These are phyloP conservation scores for Hypoxylon sp. DNA, from an alignment of 2,329 filamentous ascomycete species.

Conservation along the genomic window DNA sequence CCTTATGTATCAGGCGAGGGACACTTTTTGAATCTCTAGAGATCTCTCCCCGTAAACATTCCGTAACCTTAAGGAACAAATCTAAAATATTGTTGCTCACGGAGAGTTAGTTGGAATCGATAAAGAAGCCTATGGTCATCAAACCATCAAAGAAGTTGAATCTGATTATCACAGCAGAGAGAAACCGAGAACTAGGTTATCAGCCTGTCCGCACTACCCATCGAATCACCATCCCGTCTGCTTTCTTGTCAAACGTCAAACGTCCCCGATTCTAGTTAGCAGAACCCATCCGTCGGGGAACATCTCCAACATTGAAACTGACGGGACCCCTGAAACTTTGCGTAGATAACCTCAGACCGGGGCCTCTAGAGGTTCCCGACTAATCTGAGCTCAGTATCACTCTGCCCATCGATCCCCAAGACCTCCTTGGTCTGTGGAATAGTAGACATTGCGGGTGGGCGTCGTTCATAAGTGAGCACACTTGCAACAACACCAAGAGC, in stretches of 20 bases:
- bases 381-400: conserved; percentile 54
- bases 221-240: not conserved
- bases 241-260: not conserved
- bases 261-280: not conserved
- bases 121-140: not conserved
- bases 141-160: not conserved
- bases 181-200: not conserved
- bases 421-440: conserved; percentile 48
- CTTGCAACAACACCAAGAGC: conserved; percentile 62
- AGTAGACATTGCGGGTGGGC: conserved; percentile 56
- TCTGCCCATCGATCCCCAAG: conserved; percentile 47
- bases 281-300: not conserved
- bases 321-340: not conserved
- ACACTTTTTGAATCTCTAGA: not conserved
- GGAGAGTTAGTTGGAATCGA: not conserved
- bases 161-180: not conserved
- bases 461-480: conserved; percentile 61
- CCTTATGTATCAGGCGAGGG: no score
- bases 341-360: not conserved
- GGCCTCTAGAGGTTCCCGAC: conserved; percentile 24
- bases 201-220: not conserved
- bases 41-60: not conserved
- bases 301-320: not conserved
- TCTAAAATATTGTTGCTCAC: not conserved
- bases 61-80: not conserved